Conservation (phyloP, 1,139 yeast genomes). For the Yamadazyma aaseri region DNA sequence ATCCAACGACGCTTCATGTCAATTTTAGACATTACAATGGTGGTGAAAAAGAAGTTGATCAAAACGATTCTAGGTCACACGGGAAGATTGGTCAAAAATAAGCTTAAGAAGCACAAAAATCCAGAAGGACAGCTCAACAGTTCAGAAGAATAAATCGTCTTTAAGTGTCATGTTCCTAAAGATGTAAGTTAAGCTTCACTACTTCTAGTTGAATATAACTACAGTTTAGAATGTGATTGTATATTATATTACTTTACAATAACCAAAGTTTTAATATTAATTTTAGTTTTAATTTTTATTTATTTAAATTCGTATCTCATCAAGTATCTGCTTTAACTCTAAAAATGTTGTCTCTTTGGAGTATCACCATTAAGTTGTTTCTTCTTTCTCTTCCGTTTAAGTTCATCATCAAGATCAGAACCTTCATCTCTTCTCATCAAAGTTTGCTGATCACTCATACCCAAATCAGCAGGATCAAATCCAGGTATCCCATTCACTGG, state of each 20-base stretch:
- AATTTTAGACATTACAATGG: slow-evolving; percentile 50
- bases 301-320: too few relatives aligned
- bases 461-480: slow-evolving; percentile 68
- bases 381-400: slow-evolving; percentile 33
- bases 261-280: too few relatives aligned
- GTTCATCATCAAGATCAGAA: slow-evolving; percentile 38
- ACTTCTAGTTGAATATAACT: too few relatives aligned
- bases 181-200: too few relatives aligned
- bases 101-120: slow-evolving; percentile 34
- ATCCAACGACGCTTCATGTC: slow-evolving; percentile 53
- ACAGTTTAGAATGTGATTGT: too few relatives aligned
- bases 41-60: slow-evolving; percentile 50
- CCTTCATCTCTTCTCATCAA: slow-evolving; percentile 45
- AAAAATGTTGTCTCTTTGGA: slow-evolving; percentile 39
- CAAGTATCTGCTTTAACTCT: too few relatives aligned
- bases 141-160: too few relatives aligned
- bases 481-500: slow-evolving; percentile 77
- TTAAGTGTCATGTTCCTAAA: too few relatives aligned
- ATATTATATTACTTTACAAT: too few relatives aligned
- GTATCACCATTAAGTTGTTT: slow-evolving; percentile 30
- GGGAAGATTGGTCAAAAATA: slow-evolving; percentile 58
- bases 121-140: too few relatives aligned
- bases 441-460: slow-evolving; percentile 53
- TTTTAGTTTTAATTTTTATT: too few relatives aligned
- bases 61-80: slow-evolving; percentile 56